phyloP scores from a whole-genome alignment of 345 rosid genomes.

The Corymbia maculata region DNA sequence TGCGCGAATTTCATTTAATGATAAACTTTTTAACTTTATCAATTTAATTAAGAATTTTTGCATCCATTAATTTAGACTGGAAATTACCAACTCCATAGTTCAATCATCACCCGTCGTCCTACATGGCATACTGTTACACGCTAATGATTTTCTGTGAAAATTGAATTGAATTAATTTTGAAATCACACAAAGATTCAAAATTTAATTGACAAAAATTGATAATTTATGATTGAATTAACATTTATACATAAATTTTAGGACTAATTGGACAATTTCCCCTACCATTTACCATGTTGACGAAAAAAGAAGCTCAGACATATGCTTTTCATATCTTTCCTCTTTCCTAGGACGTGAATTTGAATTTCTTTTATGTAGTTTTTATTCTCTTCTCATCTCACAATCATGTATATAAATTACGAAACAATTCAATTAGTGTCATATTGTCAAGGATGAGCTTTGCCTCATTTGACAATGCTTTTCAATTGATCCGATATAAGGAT shows the following conservation, averaged over 20 bases:
- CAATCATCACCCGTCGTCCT: fast-evolving
- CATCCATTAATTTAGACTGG: fast-evolving
- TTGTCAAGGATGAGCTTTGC: neutral
- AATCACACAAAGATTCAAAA: no score
- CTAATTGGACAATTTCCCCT: neutral
- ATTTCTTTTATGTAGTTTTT: no score
- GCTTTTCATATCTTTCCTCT: no score
- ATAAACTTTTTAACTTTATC: neutral
- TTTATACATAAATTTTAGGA: no score
- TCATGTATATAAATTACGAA: no score
- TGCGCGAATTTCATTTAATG: no score
- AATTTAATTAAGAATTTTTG: fast-evolving
- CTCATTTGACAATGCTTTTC: neutral
- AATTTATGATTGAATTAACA: no score
- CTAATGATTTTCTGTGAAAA: fast-evolving
- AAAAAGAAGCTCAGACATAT: neutral
- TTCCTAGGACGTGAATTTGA: no score
- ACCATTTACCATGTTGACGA: neutral
- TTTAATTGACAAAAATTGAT: fast-evolving
- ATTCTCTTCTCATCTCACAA: no score
- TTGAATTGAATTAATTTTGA: no score
- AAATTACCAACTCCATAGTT: no score
- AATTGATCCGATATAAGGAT: neutral
- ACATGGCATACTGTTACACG: neutral
- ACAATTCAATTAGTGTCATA: no score